These are phyloP conservation scores for Polysphondylium violaceum DNA, from an alignment of 78 protist genomes.

Conservation along the genomic window DNA sequence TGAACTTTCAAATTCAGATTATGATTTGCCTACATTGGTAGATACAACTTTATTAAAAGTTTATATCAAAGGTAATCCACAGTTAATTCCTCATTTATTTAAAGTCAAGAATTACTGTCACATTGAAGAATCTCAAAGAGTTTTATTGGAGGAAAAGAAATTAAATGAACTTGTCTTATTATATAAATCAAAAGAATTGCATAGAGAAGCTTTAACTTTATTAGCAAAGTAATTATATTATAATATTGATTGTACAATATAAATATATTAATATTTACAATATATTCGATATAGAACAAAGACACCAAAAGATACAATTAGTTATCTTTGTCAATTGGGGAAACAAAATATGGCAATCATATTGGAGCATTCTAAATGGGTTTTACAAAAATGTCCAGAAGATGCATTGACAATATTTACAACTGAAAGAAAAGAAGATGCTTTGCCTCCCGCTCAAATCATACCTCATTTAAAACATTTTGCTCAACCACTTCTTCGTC, in stretches of 20 bases:
- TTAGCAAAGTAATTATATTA: conserved; percentile 15
- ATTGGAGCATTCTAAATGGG: conserved; percentile 75
- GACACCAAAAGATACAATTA: conserved; percentile 53
- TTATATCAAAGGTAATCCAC: conserved; percentile 50
- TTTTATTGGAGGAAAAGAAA: conserved; percentile 53
- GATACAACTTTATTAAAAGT: conserved; percentile 64
- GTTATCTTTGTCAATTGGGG: conserved; percentile 66
- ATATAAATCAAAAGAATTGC: conserved; percentile 73
- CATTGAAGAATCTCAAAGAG: conserved; percentile 60
- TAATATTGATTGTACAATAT: not conserved
- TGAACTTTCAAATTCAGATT: conserved; percentile 55
- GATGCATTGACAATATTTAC: conserved; percentile 82
- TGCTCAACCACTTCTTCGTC: conserved; percentile 44
- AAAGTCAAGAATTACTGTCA: conserved; percentile 54
- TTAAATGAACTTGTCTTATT: conserved; percentile 38
- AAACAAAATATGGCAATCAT: conserved; percentile 55
- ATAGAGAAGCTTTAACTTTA: conserved; percentile 61
- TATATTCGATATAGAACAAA: not conserved
- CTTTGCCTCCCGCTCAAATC: conserved; percentile 56
- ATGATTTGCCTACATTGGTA: conserved; percentile 44
- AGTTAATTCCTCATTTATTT: conserved; percentile 32
- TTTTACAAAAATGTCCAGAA: conserved; percentile 54
- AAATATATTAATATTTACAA: not conserved
- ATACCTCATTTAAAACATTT: conserved; percentile 61
- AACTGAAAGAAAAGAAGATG: conserved; percentile 69